Conservation (phyloP, 768 basidiomycete species). For the Macrolepiota albuminosa region DNA sequence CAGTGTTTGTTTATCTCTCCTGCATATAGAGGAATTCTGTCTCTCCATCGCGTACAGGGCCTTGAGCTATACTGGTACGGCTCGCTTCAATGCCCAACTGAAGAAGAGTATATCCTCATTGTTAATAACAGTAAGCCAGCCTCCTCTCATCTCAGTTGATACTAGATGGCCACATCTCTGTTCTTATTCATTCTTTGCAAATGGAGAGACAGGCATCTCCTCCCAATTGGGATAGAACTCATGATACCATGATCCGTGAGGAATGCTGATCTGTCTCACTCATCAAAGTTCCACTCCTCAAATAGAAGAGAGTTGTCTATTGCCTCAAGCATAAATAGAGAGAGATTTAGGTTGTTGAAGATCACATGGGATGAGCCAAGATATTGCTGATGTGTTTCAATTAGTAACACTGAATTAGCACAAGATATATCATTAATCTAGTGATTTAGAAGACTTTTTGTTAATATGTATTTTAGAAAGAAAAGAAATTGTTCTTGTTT, state of each 20-base stretch:
- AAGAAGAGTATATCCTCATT: conserved; percentile 94
- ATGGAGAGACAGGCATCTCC: conserved; percentile 86
- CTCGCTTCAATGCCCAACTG: conserved; percentile 83
- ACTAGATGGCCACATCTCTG: neutral
- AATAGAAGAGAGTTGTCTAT: no score
- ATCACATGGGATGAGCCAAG: no score
- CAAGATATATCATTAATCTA: no score
- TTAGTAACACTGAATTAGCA: no score
- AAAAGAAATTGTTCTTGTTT: neutral
- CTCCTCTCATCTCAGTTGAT: neutral
- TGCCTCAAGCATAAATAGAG: no score
- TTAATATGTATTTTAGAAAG: neutral
- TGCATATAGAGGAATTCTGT: conserved; percentile 55
- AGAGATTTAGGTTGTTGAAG: no score
- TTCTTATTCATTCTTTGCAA: no score
- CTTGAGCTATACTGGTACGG: conserved; percentile 95
- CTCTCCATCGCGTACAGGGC: conserved; percentile 92
- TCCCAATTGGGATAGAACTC: conserved; percentile 90
- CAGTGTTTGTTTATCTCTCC: no score
- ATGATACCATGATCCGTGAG: conserved; percentile 88
- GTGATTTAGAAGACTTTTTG: neutral
- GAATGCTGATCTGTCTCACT: conserved; percentile 31
- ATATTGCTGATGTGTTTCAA: no score
- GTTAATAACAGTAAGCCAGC: conserved; percentile 80
- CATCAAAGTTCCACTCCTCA: no score